Conservation (phyloP, 2,329 filamentous ascomycete genomes). For the Trichoderma koningiopsis region DNA sequence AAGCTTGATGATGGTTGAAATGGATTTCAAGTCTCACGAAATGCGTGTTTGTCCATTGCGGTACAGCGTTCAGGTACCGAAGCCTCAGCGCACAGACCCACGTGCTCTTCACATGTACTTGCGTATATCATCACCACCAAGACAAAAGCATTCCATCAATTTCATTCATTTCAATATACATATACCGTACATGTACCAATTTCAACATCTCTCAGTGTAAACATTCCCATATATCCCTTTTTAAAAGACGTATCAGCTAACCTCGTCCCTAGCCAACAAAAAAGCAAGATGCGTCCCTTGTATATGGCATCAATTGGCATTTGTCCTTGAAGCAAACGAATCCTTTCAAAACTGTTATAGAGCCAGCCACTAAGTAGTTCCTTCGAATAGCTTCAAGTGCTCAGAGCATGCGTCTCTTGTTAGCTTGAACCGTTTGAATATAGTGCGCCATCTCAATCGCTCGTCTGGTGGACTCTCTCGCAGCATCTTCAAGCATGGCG, state of each 20-base stretch:
- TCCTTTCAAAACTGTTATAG: too few relatives aligned
- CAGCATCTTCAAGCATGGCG: conserved; percentile 35
- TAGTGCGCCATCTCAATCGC: conserved; percentile 28
- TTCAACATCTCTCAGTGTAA: not conserved
- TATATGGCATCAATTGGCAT: not conserved
- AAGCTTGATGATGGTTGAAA: not conserved
- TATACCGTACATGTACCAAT: not conserved
- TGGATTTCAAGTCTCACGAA: not conserved
- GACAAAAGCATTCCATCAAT: not conserved
- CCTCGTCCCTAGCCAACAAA: not conserved
- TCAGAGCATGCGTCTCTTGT: conserved; percentile 31
- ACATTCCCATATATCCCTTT: not conserved
- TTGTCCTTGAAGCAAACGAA: not conserved
- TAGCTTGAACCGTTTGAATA: not conserved
- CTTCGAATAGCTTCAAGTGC: not conserved
- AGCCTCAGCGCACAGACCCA: not conserved
- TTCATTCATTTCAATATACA: not conserved
- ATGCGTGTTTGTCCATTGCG: not conserved
- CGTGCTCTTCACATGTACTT: not conserved
- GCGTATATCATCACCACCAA: not conserved
- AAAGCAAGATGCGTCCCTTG: not conserved
- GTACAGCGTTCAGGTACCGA: not conserved
- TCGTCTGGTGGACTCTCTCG: conserved; percentile 31
- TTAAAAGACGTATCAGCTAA: not conserved
- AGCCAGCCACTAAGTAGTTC: not conserved